Evolutionary conservation across 495 filamentous ascomycete genomes (phyloP).

Genomic region (Podospora anserina): DNA sequence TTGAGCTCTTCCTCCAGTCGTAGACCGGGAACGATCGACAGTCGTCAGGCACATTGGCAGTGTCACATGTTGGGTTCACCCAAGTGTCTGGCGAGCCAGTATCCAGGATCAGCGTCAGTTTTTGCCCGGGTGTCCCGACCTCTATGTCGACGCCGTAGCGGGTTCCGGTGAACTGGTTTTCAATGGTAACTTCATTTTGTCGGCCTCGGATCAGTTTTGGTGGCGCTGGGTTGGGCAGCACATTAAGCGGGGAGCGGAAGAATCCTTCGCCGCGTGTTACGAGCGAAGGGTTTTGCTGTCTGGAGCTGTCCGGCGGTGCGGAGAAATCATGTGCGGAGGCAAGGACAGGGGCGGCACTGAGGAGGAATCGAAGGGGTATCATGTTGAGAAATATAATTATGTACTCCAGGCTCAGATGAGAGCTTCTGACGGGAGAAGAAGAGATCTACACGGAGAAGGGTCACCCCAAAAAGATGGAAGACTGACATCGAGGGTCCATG

Average conservation of each 20-base stretch:
- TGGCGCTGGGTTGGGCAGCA: neutral
- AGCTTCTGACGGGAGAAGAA: neutral
- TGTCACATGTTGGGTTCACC: conserved; percentile 42
- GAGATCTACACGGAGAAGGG: neutral
- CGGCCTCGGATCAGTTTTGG: conserved; percentile 9
- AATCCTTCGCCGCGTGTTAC: conserved; percentile 19
- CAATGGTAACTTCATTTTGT: conserved; percentile 18
- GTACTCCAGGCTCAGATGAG: neutral
- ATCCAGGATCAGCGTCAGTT: conserved; percentile 37
- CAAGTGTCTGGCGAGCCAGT: conserved; percentile 45
- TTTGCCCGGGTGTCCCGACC: conserved; percentile 28
- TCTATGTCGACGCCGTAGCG: conserved; percentile 20
- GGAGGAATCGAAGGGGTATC: conserved; percentile 16
- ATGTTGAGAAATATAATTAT: neutral
- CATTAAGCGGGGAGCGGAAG: conserved; percentile 19
- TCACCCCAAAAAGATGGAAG: neutral
- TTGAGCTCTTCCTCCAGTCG: conserved; percentile 31
- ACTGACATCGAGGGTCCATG: neutral
- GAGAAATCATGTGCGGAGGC: conserved; percentile 3
- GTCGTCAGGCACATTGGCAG: conserved; percentile 24
- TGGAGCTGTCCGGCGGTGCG: neutral
- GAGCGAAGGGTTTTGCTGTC: neutral
- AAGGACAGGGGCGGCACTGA: conserved; percentile 5
- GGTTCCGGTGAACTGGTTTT: conserved; percentile 18
- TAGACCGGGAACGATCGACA: conserved; percentile 34